These are phyloP conservation scores for Cubamyces sp. DNA, from an alignment of 768 basidiomycete genomes.

Conservation along the genomic window DNA sequence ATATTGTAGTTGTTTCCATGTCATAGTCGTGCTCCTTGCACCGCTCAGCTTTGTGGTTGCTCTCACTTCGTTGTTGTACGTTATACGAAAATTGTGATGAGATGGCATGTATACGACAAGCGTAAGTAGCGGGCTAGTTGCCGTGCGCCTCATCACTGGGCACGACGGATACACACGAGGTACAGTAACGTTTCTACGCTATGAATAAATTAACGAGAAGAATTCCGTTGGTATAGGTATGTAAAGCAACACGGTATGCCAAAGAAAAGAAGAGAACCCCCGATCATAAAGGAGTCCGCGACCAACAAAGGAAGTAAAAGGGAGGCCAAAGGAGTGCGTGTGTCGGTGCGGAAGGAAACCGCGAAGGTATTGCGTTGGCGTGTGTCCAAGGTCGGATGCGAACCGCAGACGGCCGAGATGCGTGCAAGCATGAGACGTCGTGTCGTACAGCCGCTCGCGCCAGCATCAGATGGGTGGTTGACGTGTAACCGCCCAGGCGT, in stretches of 20 bases:
- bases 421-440: background rate
- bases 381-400: background rate
- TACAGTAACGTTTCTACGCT: slow-evolving; percentile 4
- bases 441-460: background rate
- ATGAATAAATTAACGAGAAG: slow-evolving; percentile 1
- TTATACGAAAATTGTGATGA: too few species aligned
- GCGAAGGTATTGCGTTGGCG: background rate
- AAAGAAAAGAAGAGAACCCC: background rate
- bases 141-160: background rate
- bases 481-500: background rate
- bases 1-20: too few species aligned
- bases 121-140: too few species aligned
- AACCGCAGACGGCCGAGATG: background rate
- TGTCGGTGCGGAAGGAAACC: background rate
- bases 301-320: background rate
- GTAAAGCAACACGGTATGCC: background rate
- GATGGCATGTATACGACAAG: too few species aligned
- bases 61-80: too few species aligned
- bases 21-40: too few species aligned
- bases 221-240: background rate
- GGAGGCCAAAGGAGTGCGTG: background rate
- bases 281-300: background rate
- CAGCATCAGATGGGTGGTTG: too few species aligned
- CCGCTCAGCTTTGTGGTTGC: too few species aligned
- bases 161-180: background rate